phyloP scores from a whole-genome alignment of 1,139 yeast species.

The Candida frijolesensis region DNA sequence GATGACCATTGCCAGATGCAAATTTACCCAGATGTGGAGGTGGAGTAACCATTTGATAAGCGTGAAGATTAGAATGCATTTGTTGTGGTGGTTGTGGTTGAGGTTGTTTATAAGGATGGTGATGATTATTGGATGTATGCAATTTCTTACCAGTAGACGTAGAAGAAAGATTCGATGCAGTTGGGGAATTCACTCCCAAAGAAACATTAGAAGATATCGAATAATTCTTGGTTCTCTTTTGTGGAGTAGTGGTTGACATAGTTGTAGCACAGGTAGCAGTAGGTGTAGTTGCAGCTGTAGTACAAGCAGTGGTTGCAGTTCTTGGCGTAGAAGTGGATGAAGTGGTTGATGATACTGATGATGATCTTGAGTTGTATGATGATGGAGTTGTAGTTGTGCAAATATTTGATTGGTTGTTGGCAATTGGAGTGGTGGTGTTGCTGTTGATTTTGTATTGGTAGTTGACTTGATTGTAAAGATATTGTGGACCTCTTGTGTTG shows the following conservation, averaged over 20 bases:
- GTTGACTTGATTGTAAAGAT: conserved; percentile 26
- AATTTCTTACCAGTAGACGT: conserved; percentile 7
- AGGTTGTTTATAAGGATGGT: not conserved
- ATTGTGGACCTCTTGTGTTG: conserved; percentile 39
- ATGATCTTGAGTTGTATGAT: conserved; percentile 6
- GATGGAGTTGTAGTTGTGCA: conserved; percentile 1
- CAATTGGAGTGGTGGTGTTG: not conserved
- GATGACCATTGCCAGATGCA: not conserved
- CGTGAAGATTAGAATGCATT: conserved; percentile 1
- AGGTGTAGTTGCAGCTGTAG: conserved; percentile 6
- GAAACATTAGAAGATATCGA: conserved; percentile 2
- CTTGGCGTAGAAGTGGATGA: conserved; percentile 5
- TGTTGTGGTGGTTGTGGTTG: not conserved
- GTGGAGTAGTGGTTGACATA: conserved; percentile 5
- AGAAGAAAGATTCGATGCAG: conserved; percentile 1
- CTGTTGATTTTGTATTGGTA: conserved; percentile 17
- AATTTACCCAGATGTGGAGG: conserved; percentile 2
- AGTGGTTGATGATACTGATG: conserved; percentile 7
- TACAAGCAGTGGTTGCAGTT: not conserved
- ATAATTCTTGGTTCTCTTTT: conserved; percentile 9
- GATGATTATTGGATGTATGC: conserved; percentile 3
- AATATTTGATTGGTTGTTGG: not conserved
- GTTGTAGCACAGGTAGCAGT: not conserved
- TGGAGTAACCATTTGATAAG: conserved; percentile 11
- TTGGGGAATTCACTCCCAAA: not conserved